Evolutionary conservation across 2,329 filamentous ascomycete genomes (phyloP), one percentile per base, ranked within the genome.

Genomic region (Berkeleyomyces rouxiae): DNA sequence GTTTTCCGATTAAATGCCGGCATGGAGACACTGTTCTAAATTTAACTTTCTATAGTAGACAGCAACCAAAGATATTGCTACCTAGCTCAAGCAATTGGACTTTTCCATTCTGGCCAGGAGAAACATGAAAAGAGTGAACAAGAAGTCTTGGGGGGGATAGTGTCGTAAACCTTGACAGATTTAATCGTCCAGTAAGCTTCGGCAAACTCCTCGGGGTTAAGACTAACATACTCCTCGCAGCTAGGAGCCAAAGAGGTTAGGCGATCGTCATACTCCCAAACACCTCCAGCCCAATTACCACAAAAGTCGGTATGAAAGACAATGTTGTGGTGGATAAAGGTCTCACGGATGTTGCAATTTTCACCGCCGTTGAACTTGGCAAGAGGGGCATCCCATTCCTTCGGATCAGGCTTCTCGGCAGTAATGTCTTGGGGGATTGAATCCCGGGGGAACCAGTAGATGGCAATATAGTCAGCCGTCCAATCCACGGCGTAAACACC

Each of bases 261-360:
- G 49, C 79, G 78, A 4, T 73, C 65, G 1, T 51, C 62, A 49
- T 68, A 67, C 47, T 69, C 64, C 11, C 65, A 62, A 2, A 64
- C 46, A 47, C 68, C 67, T 59, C 71, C 83, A 1, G 85, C 85
- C 75, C 84, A 87, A 68, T 84, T 80, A 16, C 87, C 88, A 70
- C 88, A 92, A 71, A 91, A 86, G 39, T 84, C 71, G 53, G 87
- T 88, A 75, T 90, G 83, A 67, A 90, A 80, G 62, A 90, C 82
- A 65, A 95, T 81, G 68, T 84, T 81, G 76, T 91, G 81, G 69
- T 84, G 75, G 65, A 74, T 74, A 72, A 93, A 87, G 68, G 81
- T 77, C 1, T 71, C 71, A 66, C 82, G 74, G 66, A 90, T 82
- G 66, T 89, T 75, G 72, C 89, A 95, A 46, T 76, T 78, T 0